Conservation (phyloP, 192 early-diverging fungal genomes). For the Coemansia sp. region DNA sequence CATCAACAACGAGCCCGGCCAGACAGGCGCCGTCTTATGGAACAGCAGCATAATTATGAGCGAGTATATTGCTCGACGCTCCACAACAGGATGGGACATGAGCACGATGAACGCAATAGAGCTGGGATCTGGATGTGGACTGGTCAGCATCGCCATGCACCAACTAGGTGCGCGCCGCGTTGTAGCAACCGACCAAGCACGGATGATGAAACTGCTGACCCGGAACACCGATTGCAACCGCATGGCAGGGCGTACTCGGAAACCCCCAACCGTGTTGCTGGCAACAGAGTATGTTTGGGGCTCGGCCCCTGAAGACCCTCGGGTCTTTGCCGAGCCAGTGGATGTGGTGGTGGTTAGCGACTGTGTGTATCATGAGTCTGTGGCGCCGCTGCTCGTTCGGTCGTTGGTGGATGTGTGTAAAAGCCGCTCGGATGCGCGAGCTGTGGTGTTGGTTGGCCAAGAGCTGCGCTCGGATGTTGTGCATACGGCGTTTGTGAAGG, state of each 20-base stretch:
- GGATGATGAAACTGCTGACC: slow-evolving; percentile 32
- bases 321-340: slow-evolving; percentile 16
- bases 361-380: slow-evolving; percentile 47
- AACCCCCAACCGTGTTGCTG: slow-evolving; percentile 4
- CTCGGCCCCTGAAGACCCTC: slow-evolving; percentile 17
- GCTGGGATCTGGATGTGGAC: slow-evolving; percentile 46
- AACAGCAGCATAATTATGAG: slow-evolving; percentile 47
- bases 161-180: slow-evolving; percentile 29
- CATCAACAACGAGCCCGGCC: slow-evolving; percentile 42
- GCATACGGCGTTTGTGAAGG: slow-evolving; percentile 37
- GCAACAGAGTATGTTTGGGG: slow-evolving; percentile 43
- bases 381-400: slow-evolving; percentile 31
- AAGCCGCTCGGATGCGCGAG: slow-evolving; percentile 11
- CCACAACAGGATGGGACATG: slow-evolving; percentile 11
- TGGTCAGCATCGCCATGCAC: slow-evolving; percentile 40
- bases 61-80: slow-evolving; percentile 22
- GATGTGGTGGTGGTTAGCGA: slow-evolving; percentile 49
- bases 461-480: slow-evolving; percentile 53
- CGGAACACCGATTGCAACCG: slow-evolving; percentile 22
- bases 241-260: background rate
- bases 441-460: slow-evolving; percentile 39
- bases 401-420: slow-evolving; percentile 28
- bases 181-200: slow-evolving; percentile 41
- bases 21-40: slow-evolving; percentile 51
- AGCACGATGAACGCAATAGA: slow-evolving; percentile 18